These are phyloP conservation scores for Penicillium sp. DNA, from an alignment of 2,329 filamentous ascomycete species.

Conservation along the genomic window DNA sequence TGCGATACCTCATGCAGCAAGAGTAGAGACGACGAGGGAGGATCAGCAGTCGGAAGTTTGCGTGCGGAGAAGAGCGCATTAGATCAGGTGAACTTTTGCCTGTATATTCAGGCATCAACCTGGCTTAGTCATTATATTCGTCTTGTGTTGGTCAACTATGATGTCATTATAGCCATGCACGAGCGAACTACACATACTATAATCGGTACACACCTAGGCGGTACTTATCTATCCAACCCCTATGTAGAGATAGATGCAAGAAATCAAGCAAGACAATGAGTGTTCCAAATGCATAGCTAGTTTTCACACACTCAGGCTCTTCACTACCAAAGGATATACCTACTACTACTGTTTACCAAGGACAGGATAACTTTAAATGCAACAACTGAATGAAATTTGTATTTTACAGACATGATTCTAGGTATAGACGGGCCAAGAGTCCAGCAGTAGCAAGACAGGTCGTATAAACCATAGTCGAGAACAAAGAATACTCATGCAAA, in stretches of 20 bases:
- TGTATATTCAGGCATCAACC: conserved; percentile 11
- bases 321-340: too few species aligned
- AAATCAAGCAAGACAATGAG: too few species aligned
- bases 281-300: too few species aligned
- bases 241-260: too few species aligned
- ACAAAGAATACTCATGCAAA: conserved; percentile 27
- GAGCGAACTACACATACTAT: too few species aligned
- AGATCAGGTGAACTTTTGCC: conserved; percentile 25
- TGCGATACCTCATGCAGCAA: conserved; percentile 7
- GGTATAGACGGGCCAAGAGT: conserved; percentile 26
- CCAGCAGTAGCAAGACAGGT: conserved; percentile 19
- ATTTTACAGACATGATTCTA: conserved; percentile 30
- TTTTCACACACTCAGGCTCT: too few species aligned
- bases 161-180: neutral
- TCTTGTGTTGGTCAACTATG: neutral
- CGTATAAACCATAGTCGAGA: conserved; percentile 25
- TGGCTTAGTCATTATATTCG: conserved; percentile 12
- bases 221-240: too few species aligned
- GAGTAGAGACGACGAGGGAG: conserved; percentile 3
- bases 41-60: conserved; percentile 18
- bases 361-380: neutral
- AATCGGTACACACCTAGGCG: too few species aligned
- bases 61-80: conserved; percentile 28
- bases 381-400: conserved; percentile 20
- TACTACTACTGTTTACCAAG: neutral